A percentile compares a stretch with the other conserved stretches of the same genome.
Evolutionary conservation across 2,329 filamentous ascomycete species (phyloP).

Genomic region (Pyrenochaeta sp.): DNA sequence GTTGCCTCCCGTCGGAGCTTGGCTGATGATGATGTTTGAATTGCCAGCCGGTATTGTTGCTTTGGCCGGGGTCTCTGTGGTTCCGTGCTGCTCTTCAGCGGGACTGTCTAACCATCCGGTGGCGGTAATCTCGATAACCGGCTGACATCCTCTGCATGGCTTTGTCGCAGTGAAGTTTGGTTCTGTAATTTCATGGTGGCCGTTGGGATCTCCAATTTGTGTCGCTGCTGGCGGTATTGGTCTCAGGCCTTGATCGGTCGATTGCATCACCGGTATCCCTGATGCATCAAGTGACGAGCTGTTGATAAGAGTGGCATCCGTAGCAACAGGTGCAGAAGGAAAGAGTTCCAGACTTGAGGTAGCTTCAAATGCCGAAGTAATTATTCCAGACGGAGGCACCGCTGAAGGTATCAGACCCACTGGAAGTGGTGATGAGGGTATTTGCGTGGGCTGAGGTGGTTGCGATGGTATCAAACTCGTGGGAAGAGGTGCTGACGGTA

Average conservation of each 20-base stretch:
- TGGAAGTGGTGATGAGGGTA: background rate
- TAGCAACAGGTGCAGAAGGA: conserved; percentile 6
- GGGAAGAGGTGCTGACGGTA: conserved; percentile 13
- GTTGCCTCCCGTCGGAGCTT: conserved; percentile 17
- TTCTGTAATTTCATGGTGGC: conserved; percentile 43
- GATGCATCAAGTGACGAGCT: conserved; percentile 11
- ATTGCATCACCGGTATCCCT: conserved; percentile 21
- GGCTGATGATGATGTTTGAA: conserved; percentile 27
- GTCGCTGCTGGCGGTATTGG: conserved; percentile 36
- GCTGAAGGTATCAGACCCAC: conserved; percentile 13
- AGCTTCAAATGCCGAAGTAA: conserved; percentile 9
- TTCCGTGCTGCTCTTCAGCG: conserved; percentile 29
- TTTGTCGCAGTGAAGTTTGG: conserved; percentile 38
- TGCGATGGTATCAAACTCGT: conserved; percentile 16
- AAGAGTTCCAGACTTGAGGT: conserved; percentile 10
- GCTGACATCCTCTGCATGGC: conserved; percentile 38
- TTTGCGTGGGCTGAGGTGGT: conserved; percentile 6
- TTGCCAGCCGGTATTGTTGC: conserved; percentile 25
- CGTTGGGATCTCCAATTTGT: conserved; percentile 35
- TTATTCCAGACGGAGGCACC: conserved; percentile 1
- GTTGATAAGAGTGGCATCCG: conserved; percentile 5
- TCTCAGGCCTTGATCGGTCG: conserved; percentile 32
- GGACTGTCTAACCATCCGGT: conserved; percentile 34
- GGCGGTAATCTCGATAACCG: conserved; percentile 36
- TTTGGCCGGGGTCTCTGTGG: conserved; percentile 9